These are phyloP conservation scores for Mucor irregularis DNA, from an alignment of 371 early-diverging fungal genomes.

Conservation along the genomic window DNA sequence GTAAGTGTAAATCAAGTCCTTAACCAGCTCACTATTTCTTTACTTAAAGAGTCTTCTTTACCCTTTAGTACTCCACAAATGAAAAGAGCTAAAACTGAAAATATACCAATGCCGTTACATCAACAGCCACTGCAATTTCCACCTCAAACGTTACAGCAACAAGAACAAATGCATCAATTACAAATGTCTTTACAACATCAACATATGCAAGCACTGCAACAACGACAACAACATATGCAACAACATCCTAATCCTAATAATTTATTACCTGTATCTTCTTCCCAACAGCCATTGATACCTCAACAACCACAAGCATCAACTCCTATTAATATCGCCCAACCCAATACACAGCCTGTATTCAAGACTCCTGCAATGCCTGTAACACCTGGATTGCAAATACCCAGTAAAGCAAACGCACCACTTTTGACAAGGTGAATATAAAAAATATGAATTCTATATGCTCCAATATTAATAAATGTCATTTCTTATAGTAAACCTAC, in stretches of 20 bases:
- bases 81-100: constrained; percentile 25
- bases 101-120: background rate
- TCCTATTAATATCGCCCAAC: background rate
- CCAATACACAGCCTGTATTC: constrained; percentile 19
- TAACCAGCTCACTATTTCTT: too few relatives aligned
- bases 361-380: constrained; percentile 34
- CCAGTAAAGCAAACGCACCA: constrained; percentile 11
- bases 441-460: background rate
- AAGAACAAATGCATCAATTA: constrained; percentile 14
- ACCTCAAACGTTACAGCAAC: constrained; percentile 16
- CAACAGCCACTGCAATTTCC: background rate
- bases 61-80: constrained; percentile 13
- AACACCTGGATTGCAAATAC: constrained; percentile 28
- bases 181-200: constrained; percentile 9
- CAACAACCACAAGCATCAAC: background rate
- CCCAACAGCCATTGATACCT: too few relatives aligned
- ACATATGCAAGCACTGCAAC: constrained; percentile 5
- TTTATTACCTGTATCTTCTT: too few relatives aligned
- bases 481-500: constrained; percentile 6
- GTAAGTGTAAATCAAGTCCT: too few relatives aligned
- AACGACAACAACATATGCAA: constrained; percentile 1
- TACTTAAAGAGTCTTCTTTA: too few relatives aligned
- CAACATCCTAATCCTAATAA: too few relatives aligned
- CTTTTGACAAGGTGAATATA: constrained; percentile 13
- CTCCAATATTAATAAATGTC: background rate